Evolutionary conservation across 2,329 filamentous ascomycete genomes (phyloP).

Genomic region (Cadophora sp.): DNA sequence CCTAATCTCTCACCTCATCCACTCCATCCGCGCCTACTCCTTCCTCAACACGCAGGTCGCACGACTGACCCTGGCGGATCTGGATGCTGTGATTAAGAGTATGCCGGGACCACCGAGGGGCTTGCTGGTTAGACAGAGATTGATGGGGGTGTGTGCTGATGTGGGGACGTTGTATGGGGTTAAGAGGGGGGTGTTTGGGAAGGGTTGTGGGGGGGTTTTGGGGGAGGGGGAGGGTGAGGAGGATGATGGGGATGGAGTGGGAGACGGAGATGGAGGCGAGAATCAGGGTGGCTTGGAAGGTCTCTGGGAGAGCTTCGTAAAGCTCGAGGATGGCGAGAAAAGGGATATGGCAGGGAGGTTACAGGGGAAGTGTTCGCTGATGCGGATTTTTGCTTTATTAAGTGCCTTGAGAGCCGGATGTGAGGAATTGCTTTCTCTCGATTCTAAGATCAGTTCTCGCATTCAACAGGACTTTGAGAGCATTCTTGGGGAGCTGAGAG

Average conservation of each 20-base stretch:
- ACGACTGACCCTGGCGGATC: background rate
- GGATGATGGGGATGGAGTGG: background rate
- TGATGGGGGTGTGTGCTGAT: background rate
- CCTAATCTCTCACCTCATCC: background rate
- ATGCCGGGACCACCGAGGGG: conserved; percentile 7
- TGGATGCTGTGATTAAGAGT: background rate
- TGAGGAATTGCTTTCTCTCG: background rate
- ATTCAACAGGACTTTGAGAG: background rate
- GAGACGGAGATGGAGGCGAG: background rate
- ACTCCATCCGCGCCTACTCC: conserved; percentile 4
- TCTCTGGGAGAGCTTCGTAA: background rate
- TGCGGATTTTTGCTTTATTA: conserved; percentile 6
- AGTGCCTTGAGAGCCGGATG: background rate
- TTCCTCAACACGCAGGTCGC: background rate
- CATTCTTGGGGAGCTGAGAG: conserved; percentile 7
- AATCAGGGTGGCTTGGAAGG: background rate
- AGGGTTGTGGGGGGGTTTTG: background rate
- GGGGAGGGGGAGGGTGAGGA: background rate
- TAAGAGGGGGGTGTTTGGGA: background rate
- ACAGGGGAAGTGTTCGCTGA: background rate
- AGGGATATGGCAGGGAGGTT: conserved; percentile 5
- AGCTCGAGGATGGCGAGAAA: background rate
- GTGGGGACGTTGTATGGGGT: background rate
- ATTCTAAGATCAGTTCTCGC: background rate
- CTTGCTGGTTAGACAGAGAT: background rate